phyloP scores from a whole-genome alignment of 2,329 filamentous ascomycete species.

The Colletotrichum falcatum region DNA sequence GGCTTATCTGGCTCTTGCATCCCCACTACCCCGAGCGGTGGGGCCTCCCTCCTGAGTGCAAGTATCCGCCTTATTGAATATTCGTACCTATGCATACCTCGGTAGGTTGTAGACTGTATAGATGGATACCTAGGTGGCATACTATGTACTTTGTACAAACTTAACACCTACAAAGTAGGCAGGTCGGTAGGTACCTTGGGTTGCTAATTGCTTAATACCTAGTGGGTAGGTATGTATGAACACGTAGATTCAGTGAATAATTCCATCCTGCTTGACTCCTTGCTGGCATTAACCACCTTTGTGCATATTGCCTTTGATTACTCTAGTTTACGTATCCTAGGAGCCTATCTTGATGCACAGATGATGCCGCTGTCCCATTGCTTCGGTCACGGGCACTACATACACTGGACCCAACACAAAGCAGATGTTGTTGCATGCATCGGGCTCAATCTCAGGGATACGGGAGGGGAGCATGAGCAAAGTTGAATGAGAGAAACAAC shows the following conservation, averaged over 20 bases:
- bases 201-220: too few relatives aligned
- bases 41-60: conserved; percentile 1
- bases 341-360: neutral
- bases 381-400: neutral
- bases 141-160: too few relatives aligned
- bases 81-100: too few relatives aligned
- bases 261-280: conserved; percentile 6
- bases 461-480: neutral
- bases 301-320: neutral
- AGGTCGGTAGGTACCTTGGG: too few relatives aligned
- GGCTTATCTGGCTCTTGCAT: neutral
- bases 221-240: too few relatives aligned
- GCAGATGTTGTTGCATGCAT: conserved; percentile 1
- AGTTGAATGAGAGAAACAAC: neutral
- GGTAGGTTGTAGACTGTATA: neutral
- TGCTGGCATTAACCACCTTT: neutral
- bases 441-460: neutral
- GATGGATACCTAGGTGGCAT: too few relatives aligned
- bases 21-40: neutral
- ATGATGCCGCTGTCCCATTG: neutral
- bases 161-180: too few relatives aligned
- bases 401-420: neutral
- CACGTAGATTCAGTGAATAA: conserved; percentile 7
- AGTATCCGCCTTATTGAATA: neutral
- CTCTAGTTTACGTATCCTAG: neutral